Base-by-base conservation (phyloP, 176 grass and related monocot genomes). In the Elaeis guineensis region DNA sequence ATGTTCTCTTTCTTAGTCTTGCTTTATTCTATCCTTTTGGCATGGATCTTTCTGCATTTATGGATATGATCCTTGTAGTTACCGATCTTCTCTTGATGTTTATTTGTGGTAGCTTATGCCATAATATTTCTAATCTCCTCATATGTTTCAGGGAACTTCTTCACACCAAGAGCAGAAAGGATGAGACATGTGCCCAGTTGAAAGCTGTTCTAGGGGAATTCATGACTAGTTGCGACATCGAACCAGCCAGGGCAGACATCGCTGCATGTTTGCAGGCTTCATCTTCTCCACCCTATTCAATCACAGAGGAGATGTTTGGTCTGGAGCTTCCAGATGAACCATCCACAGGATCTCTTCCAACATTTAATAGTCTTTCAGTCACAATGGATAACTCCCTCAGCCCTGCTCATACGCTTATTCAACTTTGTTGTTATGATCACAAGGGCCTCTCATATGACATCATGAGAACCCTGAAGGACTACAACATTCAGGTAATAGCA, bases 371-470 rank as follows among this genome's bases (percentile, higher is more conserved):
- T 20, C 15, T 57, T 16, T 88, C 84, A 0, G 82, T 95, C 12
- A 85, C 73, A 3, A 79, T 65, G 30, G 89, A 95, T 52, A 95
- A 95, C 52, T 63, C 72, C 6, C 81, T 95, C 57, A 89, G 89
- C 66, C 73, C 81, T 21, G 73, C 28, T 4, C 81, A 89, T 61
- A 89, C 89, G 5, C 85, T 95, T 67, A 85, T 95, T 78, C 85
- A 95, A 72, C 89, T 95, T 58, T 72, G 68, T 26, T 82, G 77
- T 58, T 57, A 58, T 16, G 89, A 89, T 55, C 82, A 83, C 52
- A 95, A 95, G 73, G 89, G 85, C 17, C 67, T 95, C 61, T 56
- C 89, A 5, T 89, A 95, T 64, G 89, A 95, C 57, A 85, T 95
- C 71, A 79, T 95, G 85, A 80, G 85, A 52, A 95, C 85, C 17